phyloP scores from a whole-genome alignment of 2,329 filamentous ascomycete species.

The Colletotrichum somersetense region DNA sequence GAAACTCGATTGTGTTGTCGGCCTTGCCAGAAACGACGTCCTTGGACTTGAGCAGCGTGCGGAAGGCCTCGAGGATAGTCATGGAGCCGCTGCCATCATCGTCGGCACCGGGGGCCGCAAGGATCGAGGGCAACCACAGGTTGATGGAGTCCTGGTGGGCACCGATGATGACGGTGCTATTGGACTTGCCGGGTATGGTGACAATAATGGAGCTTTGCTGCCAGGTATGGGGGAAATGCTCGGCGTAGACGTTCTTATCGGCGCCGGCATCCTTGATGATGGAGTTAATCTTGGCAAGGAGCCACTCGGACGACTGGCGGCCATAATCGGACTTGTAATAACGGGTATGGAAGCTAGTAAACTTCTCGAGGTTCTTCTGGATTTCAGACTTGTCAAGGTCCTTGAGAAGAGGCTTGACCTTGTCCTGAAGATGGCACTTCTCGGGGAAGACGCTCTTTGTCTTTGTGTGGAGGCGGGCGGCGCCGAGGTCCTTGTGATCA shows the following conservation, averaged over 20 bases:
- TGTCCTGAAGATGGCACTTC: constrained; percentile 73
- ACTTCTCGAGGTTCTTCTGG: constrained; percentile 80
- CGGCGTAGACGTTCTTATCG: constrained; percentile 73
- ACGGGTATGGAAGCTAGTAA: constrained; percentile 84
- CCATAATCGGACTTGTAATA: constrained; percentile 87
- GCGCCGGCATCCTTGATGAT: constrained; percentile 81
- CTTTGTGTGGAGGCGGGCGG: constrained; percentile 50
- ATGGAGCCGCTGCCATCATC: constrained; percentile 95
- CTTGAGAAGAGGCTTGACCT: constrained; percentile 75
- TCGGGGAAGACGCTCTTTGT: constrained; percentile 73
- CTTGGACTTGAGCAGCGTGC: constrained; percentile 80
- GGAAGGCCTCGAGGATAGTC: constrained; percentile 92
- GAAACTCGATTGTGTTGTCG: constrained; percentile 92
- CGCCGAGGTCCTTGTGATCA: constrained; percentile 74
- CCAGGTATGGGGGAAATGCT: constrained; percentile 86
- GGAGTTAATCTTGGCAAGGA: constrained; percentile 79
- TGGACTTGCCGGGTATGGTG: constrained; percentile 86
- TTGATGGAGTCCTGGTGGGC: constrained; percentile 98
- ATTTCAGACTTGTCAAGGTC: constrained; percentile 82
- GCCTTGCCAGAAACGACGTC: constrained; percentile 78
- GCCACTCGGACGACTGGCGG: constrained; percentile 87
- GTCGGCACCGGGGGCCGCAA: constrained; percentile 92
- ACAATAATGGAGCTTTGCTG: constrained; percentile 92
- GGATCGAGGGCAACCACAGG: constrained; percentile 84
- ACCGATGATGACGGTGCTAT: constrained; percentile 88